phyloP scores from a whole-genome alignment of 1,139 yeast species.

The Wickerhamomyces sp. region DNA sequence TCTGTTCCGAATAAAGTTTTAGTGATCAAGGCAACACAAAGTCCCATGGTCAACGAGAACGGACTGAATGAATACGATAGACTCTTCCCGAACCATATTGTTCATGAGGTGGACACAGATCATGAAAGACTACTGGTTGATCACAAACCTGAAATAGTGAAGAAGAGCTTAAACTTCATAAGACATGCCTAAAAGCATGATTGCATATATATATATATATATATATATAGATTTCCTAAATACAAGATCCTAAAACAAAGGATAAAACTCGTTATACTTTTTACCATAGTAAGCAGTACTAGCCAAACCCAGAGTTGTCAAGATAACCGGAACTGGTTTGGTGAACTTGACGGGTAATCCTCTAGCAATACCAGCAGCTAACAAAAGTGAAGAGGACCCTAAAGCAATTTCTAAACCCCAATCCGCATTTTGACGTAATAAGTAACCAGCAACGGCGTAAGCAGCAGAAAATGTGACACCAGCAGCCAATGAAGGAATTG shows the following conservation, averaged over 20 bases:
- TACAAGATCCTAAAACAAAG: slow-evolving; percentile 14
- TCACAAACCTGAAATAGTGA: slow-evolving; percentile 26
- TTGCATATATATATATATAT: background rate
- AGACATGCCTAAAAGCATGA: background rate
- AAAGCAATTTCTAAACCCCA: slow-evolving; percentile 80
- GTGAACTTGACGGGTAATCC: slow-evolving; percentile 53
- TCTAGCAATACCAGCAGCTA: slow-evolving; percentile 68
- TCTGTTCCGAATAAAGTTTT: background rate
- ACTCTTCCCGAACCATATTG: background rate
- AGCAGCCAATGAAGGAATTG: slow-evolving; percentile 76
- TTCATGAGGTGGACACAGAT: background rate
- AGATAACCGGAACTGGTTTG: slow-evolving; percentile 72
- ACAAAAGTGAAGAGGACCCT: slow-evolving; percentile 60
- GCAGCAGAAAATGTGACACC: slow-evolving; percentile 67
- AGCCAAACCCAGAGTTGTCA: slow-evolving; percentile 60
- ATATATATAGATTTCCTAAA: background rate
- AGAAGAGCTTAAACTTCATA: background rate
- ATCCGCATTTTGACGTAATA: slow-evolving; percentile 67
- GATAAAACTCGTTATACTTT: slow-evolving; percentile 68
- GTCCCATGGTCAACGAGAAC: background rate
- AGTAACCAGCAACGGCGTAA: slow-evolving; percentile 76
- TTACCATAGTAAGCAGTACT: slow-evolving; percentile 67
- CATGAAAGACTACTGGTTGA: slow-evolving; percentile 1
- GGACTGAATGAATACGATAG: background rate
- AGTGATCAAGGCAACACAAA: background rate